Evolutionary conservation across 495 filamentous ascomycete species (phyloP).

Genomic region (Eremomyces bilateralis): DNA sequence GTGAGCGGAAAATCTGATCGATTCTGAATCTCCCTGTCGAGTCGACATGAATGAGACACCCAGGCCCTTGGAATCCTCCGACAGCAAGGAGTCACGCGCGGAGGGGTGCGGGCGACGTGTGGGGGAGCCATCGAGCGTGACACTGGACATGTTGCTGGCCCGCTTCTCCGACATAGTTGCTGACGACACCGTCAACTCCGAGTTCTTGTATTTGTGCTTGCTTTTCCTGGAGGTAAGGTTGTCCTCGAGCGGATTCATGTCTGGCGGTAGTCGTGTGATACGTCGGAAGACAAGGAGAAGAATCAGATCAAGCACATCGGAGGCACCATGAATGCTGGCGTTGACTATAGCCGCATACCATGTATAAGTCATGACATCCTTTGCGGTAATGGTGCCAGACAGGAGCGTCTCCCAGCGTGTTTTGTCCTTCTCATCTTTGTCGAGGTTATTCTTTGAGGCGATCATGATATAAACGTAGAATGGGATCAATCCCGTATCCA

Average conservation of each 20-base stretch:
- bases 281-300: slow-evolving; percentile 56
- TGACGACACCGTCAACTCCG: slow-evolving; percentile 38
- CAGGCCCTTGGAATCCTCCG: too few species aligned
- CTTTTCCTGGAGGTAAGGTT: slow-evolving; percentile 50
- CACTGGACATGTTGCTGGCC: slow-evolving; percentile 8
- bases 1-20: too few species aligned
- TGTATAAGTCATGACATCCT: slow-evolving; percentile 34
- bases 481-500: slow-evolving; percentile 50
- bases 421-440: slow-evolving; percentile 22
- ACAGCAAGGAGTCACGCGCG: too few species aligned
- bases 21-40: too few species aligned
- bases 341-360: slow-evolving; percentile 40
- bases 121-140: slow-evolving; percentile 4
- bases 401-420: slow-evolving; percentile 48
- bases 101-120: too few species aligned
- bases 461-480: slow-evolving; percentile 55
- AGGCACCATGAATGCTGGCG: slow-evolving; percentile 45
- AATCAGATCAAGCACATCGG: slow-evolving; percentile 44
- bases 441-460: slow-evolving; percentile 25
- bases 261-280: slow-evolving; percentile 60
- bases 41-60: too few species aligned
- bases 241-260: slow-evolving; percentile 80
- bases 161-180: slow-evolving; percentile 23
- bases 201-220: slow-evolving; percentile 34
- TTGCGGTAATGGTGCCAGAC: slow-evolving; percentile 21